Base-by-base conservation (phyloP, 2,329 filamentous ascomycete species). In the Rhexocercosporidium sp. region DNA sequence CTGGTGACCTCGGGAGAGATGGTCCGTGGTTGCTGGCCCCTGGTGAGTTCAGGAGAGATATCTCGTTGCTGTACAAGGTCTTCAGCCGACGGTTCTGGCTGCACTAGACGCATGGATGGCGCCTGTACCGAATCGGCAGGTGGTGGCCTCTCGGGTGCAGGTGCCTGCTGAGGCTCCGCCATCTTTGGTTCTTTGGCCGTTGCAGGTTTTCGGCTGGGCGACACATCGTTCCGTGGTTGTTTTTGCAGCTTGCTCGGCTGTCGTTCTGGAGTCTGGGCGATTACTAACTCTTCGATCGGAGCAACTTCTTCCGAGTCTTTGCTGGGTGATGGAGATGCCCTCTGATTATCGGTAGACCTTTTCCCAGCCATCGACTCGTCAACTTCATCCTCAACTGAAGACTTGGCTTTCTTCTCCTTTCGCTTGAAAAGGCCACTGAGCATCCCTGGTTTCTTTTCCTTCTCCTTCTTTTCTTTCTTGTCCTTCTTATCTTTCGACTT, bases 201-300 rank as follows among this genome's bases (percentile, higher is more conserved):
- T 8, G 59, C 61, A 62, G 69, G 63, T 46, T 76, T 75, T 34
- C 67, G 66, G 61, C 54, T 72, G 34, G 74, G 73, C 29, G 76
- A 76, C 3, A 64, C 68, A 39, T 77, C 75, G 14, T 62, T 54
- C 16, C 69, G 69, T 37, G 73, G 85, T 64, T 86, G 85, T 78
- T 94, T 94, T 74, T 93, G 90, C 62, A 93, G 81, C 77, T 93
- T 94, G 80, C 86, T 88, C 3, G 86, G 79, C 64, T 86, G 83
- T 67, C 88, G 83, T 71, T 90, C 87, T 3, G 46, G 34, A n/a
- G 34, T 53, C 31, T 29, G 49, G 14, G 63, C 8, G 11, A 84
- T 34, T 31, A 72, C 70, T 51, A 62, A 31, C 20, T 66, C 46
- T 49, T 72, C 73, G 12, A 66, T 67, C 49, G 76, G 71, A n/a